Evolutionary conservation across 768 basidiomycete species (phyloP).

Genomic region (Pleurotus platypus): DNA sequence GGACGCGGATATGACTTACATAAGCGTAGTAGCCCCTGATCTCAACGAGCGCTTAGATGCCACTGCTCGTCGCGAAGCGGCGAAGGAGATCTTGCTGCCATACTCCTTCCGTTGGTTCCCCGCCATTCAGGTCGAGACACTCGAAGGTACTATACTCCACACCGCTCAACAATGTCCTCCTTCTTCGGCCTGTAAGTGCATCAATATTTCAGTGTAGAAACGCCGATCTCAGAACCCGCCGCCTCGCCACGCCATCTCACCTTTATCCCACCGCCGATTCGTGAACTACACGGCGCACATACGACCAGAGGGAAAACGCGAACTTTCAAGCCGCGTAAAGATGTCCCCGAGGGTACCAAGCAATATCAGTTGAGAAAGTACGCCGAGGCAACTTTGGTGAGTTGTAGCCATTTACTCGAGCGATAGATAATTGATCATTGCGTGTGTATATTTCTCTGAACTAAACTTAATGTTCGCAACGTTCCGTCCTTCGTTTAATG

Average conservation of each 20-base stretch:
- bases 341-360: slow-evolving; percentile 93
- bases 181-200: slow-evolving; percentile 80
- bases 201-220: background rate
- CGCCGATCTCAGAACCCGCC: background rate
- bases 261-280: background rate
- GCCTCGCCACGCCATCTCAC: background rate
- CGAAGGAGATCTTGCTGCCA: too few species aligned
- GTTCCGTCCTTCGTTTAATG: background rate
- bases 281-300: background rate
- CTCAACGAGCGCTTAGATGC: too few species aligned
- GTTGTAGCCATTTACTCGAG: slow-evolving; percentile 10
- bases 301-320: slow-evolving; percentile 76
- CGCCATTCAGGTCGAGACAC: too few species aligned
- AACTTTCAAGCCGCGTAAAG: slow-evolving; percentile 95
- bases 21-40: too few species aligned
- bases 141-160: too few species aligned
- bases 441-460: too few species aligned
- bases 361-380: slow-evolving; percentile 98
- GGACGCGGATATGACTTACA: too few species aligned
- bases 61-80: too few species aligned
- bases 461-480: too few species aligned
- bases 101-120: too few species aligned
- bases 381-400: slow-evolving; percentile 89
- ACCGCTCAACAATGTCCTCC: slow-evolving; percentile 58
- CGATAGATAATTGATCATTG: too few species aligned